Conservation (phyloP, 139 green algal species). For the Yamagishiella unicocca region DNA sequence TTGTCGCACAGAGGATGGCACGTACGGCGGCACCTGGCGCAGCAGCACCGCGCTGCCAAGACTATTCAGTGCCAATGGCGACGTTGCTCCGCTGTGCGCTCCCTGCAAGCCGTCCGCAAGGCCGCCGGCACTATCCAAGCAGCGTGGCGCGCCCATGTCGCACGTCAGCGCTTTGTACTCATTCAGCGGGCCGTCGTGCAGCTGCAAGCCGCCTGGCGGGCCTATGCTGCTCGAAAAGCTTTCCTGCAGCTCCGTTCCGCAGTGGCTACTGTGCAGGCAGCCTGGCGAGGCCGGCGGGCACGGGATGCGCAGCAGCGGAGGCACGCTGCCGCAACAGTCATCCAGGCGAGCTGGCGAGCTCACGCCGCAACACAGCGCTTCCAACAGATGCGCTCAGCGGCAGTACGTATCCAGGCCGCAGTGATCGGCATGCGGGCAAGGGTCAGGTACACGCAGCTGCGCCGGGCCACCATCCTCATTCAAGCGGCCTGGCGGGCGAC, state of each 20-base stretch:
- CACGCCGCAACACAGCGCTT: constrained; percentile 37
- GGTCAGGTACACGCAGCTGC: background rate
- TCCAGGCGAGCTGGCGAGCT: constrained; percentile 65
- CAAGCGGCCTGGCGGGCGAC: constrained; percentile 53
- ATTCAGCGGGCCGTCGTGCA: background rate
- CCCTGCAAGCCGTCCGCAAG: background rate
- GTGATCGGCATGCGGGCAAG: background rate
- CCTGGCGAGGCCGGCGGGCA: constrained; percentile 43
- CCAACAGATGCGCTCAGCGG: too few species aligned
- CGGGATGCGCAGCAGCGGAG: background rate
- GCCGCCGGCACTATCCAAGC: constrained; percentile 45
- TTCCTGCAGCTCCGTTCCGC: background rate
- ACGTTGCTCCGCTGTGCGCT: background rate
- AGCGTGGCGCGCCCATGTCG: constrained; percentile 5
- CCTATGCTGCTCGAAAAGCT: background rate
- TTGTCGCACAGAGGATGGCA: too few species aligned
- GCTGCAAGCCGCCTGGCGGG: constrained; percentile 54
- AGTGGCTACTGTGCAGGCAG: constrained; percentile 52
- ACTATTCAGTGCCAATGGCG: constrained; percentile 2
- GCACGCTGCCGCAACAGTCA: background rate
- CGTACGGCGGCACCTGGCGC: background rate
- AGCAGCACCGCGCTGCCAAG: background rate
- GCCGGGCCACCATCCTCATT: constrained; percentile 28
- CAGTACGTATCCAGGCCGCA: background rate
- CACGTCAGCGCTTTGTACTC: background rate